Evolutionary conservation across 805 yeast genomes (phyloP).

Genomic region (Candida nitratophila): DNA sequence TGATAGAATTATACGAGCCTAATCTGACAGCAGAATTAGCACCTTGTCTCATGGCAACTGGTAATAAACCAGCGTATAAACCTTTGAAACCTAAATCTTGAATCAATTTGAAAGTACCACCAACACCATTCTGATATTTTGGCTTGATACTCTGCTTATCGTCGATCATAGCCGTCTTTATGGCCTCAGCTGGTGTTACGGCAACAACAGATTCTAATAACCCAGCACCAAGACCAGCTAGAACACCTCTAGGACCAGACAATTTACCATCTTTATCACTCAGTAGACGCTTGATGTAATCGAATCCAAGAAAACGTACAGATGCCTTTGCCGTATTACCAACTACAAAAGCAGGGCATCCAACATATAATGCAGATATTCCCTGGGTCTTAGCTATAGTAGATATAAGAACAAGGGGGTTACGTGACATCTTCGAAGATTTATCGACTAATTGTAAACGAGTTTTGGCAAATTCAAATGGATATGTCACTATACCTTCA

Average conservation of each 20-base stretch:
- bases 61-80: conserved; percentile 81
- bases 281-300: conserved; percentile 68
- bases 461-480: conserved; percentile 96
- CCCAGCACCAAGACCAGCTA: conserved; percentile 98
- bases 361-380: conserved; percentile 71
- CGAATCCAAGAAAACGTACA: conserved; percentile 91
- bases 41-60: conserved; percentile 93
- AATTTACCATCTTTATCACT: conserved; percentile 82
- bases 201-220: conserved; percentile 86
- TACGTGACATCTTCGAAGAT: conserved; percentile 57
- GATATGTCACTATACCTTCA: conserved; percentile 88
- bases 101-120: conserved; percentile 60
- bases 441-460: conserved; percentile 77
- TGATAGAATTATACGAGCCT: conserved; percentile 88
- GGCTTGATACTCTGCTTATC: conserved; percentile 77
- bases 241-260: conserved; percentile 83
- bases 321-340: conserved; percentile 96
- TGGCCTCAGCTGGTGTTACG: conserved; percentile 95
- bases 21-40: conserved; percentile 91
- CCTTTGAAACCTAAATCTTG: conserved; percentile 79
- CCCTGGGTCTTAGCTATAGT: conserved; percentile 77
- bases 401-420: conserved; percentile 77
- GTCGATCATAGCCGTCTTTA: conserved; percentile 92
- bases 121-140: conserved; percentile 59
- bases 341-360: conserved; percentile 93